Conservation (phyloP, 805 yeast species). For the Yarrowia alimentaria region DNA sequence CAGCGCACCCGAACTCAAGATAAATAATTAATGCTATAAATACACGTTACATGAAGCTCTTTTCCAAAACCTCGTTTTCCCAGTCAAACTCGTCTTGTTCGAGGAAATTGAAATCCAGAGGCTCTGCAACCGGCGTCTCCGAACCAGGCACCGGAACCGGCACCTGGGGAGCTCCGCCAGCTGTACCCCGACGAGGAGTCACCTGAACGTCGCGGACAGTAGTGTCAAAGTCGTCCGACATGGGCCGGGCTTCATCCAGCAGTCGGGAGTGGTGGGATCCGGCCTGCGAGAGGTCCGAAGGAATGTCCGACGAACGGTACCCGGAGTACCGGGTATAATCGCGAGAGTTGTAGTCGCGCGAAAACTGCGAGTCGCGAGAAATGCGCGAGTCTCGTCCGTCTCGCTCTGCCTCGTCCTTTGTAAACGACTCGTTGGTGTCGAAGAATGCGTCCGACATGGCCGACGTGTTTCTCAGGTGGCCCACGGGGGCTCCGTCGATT, state of each 20-base stretch:
- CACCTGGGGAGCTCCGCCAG: too few relatives aligned
- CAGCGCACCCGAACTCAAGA: too few relatives aligned
- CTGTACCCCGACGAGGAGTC: too few relatives aligned
- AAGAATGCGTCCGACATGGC: not conserved
- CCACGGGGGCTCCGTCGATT: conserved; percentile 12
- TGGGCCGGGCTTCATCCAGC: conserved; percentile 11
- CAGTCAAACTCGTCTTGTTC: conserved; percentile 16
- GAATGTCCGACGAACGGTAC: not conserved
- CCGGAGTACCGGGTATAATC: too few relatives aligned
- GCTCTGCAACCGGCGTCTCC: too few relatives aligned
- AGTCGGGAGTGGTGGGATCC: conserved; percentile 10
- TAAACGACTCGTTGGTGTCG: conserved; percentile 7
- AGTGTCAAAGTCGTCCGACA: not conserved
- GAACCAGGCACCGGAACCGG: too few relatives aligned
- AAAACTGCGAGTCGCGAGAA: conserved; percentile 9
- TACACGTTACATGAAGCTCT: conserved; percentile 5
- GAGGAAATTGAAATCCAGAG: too few relatives aligned
- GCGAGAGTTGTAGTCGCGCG: not conserved
- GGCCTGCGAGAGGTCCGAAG: conserved; percentile 4
- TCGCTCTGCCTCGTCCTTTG: too few relatives aligned
- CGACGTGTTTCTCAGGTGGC: not conserved
- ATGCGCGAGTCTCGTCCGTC: too few relatives aligned
- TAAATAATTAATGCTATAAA: conserved; percentile 25
- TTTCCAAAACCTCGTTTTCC: not conserved
- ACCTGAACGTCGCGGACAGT: too few relatives aligned